Percentiles rank a stretch among this genome's conserved stretches.
These are phyloP conservation scores for Podila epicladia DNA, from an alignment of 192 early-diverging fungal genomes.

Conservation along the genomic window DNA sequence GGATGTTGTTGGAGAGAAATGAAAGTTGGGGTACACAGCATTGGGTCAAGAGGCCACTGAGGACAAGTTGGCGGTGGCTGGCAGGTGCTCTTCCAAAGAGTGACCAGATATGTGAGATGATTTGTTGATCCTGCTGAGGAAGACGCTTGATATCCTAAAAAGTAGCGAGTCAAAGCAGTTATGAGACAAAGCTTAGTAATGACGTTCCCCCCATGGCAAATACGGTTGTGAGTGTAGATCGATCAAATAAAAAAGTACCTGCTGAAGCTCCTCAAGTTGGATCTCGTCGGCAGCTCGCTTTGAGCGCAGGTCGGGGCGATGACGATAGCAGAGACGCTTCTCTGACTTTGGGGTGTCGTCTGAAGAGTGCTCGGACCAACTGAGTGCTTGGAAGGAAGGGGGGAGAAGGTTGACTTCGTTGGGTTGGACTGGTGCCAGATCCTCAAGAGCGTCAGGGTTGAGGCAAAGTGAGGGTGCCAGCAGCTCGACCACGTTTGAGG, in stretches of 20 bases:
- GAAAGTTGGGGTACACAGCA: slow-evolving; percentile 91
- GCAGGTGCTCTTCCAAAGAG: slow-evolving; percentile 74
- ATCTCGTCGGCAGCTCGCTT: slow-evolving; percentile 54
- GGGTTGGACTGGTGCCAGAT: slow-evolving; percentile 35
- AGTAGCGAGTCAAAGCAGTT: not conserved
- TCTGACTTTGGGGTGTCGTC: slow-evolving; percentile 3
- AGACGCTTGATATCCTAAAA: slow-evolving; percentile 63
- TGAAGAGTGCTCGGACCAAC: slow-evolving; percentile 25
- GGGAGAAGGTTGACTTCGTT: slow-evolving; percentile 19
- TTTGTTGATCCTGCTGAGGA: slow-evolving; percentile 61
- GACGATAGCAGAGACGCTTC: slow-evolving; percentile 57
- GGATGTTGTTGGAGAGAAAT: slow-evolving; percentile 74
- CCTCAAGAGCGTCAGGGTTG: slow-evolving; percentile 31
- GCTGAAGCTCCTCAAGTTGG: slow-evolving; percentile 53
- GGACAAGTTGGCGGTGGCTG: slow-evolving; percentile 70
- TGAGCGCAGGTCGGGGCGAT: slow-evolving; percentile 58
- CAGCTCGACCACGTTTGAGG: slow-evolving; percentile 3
- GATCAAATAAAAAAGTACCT: slow-evolving; percentile 34
- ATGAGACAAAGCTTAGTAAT: not conserved
- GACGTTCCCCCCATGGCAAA: too few relatives aligned
- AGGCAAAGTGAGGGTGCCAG: slow-evolving; percentile 36
- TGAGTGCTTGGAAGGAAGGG: slow-evolving; percentile 17
- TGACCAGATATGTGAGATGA: slow-evolving; percentile 77
- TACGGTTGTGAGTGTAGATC: not conserved
- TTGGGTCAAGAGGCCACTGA: slow-evolving; percentile 79